A percentile compares a stretch with the other conserved stretches of the same genome.
phyloP scores from a whole-genome alignment of 352 stramenopile species.

The Globisporangium uncinulatum region DNA sequence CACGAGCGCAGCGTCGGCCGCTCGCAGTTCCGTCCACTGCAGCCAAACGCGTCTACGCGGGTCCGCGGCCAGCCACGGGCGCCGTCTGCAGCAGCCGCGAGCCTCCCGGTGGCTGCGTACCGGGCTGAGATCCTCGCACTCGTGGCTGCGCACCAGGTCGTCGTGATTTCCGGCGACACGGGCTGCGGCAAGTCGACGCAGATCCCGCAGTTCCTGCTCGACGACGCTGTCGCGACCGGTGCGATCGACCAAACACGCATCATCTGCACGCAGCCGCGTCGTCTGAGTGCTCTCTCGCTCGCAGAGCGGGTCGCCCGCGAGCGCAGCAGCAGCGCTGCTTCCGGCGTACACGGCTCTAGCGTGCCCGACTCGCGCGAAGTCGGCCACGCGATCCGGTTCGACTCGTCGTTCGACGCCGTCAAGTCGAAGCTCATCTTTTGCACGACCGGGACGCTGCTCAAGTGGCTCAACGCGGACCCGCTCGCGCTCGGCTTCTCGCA shows the following conservation, averaged over 20 bases:
- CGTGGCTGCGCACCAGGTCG: slow-evolving; percentile 75
- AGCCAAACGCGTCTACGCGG: background rate
- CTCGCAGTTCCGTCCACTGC: slow-evolving; percentile 39
- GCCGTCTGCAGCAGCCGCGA: slow-evolving; percentile 15
- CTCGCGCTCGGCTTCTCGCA: slow-evolving; percentile 84
- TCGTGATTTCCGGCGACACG: slow-evolving; percentile 93
- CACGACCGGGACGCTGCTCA: slow-evolving; percentile 93
- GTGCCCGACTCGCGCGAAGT: slow-evolving; percentile 34
- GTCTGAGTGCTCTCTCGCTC: slow-evolving; percentile 90
- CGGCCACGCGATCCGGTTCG: slow-evolving; percentile 91
- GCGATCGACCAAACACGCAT: slow-evolving; percentile 65
- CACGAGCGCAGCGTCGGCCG: slow-evolving; percentile 14
- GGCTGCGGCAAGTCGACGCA: slow-evolving; percentile 93
- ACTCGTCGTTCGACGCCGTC: slow-evolving; percentile 66
- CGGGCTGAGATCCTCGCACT: slow-evolving; percentile 59
- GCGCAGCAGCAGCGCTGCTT: slow-evolving; percentile 49
- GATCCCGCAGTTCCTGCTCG: slow-evolving; percentile 92
- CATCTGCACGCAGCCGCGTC: slow-evolving; percentile 91
- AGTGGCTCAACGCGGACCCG: slow-evolving; percentile 77
- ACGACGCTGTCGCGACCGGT: slow-evolving; percentile 66
- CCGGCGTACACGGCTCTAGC: slow-evolving; percentile 13
- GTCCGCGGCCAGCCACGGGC: background rate
- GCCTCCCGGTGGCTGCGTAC: slow-evolving; percentile 56
- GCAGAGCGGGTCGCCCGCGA: slow-evolving; percentile 85
- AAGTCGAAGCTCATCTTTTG: slow-evolving; percentile 95